Evolutionary conservation across 2,329 filamentous ascomycete species (phyloP).

Genomic region (Pyrenochaeta sp.): DNA sequence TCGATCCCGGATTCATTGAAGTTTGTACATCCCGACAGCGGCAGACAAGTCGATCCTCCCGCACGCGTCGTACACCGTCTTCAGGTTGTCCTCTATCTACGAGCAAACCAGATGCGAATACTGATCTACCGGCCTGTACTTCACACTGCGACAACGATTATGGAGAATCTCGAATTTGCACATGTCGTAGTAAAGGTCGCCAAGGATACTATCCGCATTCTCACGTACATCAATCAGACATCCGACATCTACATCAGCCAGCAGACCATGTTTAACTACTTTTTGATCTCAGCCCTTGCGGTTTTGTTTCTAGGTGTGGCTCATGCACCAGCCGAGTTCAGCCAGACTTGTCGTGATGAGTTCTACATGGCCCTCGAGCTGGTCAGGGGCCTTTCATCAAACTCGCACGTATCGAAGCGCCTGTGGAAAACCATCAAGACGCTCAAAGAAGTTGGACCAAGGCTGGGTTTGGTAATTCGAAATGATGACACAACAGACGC

Average conservation of each 20-base stretch:
- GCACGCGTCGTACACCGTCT: slow-evolving; percentile 75
- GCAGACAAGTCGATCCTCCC: slow-evolving; percentile 51
- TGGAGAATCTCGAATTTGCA: slow-evolving; percentile 75
- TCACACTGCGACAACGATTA: slow-evolving; percentile 83
- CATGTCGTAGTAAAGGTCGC: slow-evolving; percentile 77
- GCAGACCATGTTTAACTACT: slow-evolving; percentile 82
- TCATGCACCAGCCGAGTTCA: slow-evolving; percentile 76
- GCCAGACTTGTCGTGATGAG: slow-evolving; percentile 71
- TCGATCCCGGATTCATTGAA: slow-evolving; percentile 70
- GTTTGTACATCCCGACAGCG: slow-evolving; percentile 65
- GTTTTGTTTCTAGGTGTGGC: slow-evolving; percentile 79
- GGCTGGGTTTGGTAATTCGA: slow-evolving; percentile 66
- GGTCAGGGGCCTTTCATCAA: slow-evolving; percentile 74
- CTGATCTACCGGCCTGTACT: slow-evolving; percentile 87
- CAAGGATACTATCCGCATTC: slow-evolving; percentile 76
- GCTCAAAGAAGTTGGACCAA: slow-evolving; percentile 74
- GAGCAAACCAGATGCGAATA: slow-evolving; percentile 89
- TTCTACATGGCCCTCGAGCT: slow-evolving; percentile 81
- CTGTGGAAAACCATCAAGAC: slow-evolving; percentile 76
- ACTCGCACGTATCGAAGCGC: slow-evolving; percentile 74
- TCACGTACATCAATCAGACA: slow-evolving; percentile 74
- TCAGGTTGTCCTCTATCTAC: slow-evolving; percentile 82
- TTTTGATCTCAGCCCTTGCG: slow-evolving; percentile 75
- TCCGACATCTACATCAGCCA: slow-evolving; percentile 74
- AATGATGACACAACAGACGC: slow-evolving; percentile 59